phyloP scores from a whole-genome alignment of 2,329 filamentous ascomycete genomes.

The Teratosphaeria nubilosa region DNA sequence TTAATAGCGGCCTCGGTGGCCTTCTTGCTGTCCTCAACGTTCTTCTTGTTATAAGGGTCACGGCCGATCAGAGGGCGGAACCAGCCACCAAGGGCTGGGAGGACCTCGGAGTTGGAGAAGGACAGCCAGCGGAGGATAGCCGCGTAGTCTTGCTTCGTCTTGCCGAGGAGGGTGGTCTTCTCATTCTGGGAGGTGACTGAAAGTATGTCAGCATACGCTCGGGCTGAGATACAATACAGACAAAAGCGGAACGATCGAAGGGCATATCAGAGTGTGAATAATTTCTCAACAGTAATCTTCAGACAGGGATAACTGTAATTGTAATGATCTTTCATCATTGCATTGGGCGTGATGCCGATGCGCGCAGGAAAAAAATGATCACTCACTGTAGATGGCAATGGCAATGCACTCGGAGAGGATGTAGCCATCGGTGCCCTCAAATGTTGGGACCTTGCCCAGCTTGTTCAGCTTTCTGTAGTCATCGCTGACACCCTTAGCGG shows the following conservation, averaged over 20 bases:
- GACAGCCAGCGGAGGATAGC: slow-evolving; percentile 98
- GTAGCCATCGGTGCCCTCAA: slow-evolving; percentile 86
- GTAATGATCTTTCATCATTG: slow-evolving; percentile 66
- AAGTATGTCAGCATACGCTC: neutral
- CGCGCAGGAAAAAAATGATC: neutral
- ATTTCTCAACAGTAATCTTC: slow-evolving; percentile 82
- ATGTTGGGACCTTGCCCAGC: slow-evolving; percentile 85
- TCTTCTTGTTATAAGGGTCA: slow-evolving; percentile 95
- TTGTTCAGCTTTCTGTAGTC: slow-evolving; percentile 82
- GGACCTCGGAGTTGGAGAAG: slow-evolving; percentile 82
- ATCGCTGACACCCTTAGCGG: slow-evolving; percentile 51
- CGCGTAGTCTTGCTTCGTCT: slow-evolving; percentile 99
- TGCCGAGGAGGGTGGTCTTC: slow-evolving; percentile 97
- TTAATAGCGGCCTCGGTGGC: slow-evolving; percentile 55
- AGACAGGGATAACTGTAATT: slow-evolving; percentile 94
- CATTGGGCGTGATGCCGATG: slow-evolving; percentile 7
- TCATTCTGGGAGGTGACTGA: slow-evolving; percentile 98
- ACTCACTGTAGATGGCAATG: slow-evolving; percentile 96
- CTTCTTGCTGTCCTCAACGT: slow-evolving; percentile 70
- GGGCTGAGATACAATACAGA: neutral
- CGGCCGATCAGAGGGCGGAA: slow-evolving; percentile 76
- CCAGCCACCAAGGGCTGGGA: slow-evolving; percentile 65
- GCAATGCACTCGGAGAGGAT: slow-evolving; percentile 81
- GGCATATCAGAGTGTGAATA: slow-evolving; percentile 66
- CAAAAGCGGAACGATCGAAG: neutral